A percentile compares a stretch with the other conserved stretches of the same genome.
phyloP scores from a whole-genome alignment of 495 filamentous ascomycete species.

The Corynascus novoguineensis region DNA sequence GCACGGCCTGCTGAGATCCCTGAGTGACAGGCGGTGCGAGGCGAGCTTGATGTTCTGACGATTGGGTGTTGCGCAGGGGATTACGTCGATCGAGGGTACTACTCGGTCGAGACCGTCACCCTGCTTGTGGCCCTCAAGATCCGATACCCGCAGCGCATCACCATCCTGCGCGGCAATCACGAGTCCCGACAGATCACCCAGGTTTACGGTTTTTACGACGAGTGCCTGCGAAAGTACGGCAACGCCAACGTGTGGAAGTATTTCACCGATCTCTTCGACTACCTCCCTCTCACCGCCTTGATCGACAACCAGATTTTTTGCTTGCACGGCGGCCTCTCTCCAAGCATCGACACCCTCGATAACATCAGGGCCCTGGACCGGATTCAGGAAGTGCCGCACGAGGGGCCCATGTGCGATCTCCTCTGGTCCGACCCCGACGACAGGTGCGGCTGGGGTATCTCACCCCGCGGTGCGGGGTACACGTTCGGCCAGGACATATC shows the following conservation, averaged over 20 bases:
- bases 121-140: slow-evolving; percentile 93
- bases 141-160: slow-evolving; percentile 92
- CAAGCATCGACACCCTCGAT: slow-evolving; percentile 95
- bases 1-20: slow-evolving; percentile 8
- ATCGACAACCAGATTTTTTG: slow-evolving; percentile 99
- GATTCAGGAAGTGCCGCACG: slow-evolving; percentile 97
- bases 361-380: slow-evolving; percentile 94
- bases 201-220: slow-evolving; percentile 97
- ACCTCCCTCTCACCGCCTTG: slow-evolving; percentile 92
- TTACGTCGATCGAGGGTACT: slow-evolving; percentile 95
- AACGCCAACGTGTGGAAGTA: slow-evolving; percentile 99
- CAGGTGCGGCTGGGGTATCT: slow-evolving; percentile 97
- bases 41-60: slow-evolving; percentile 14
- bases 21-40: background rate
- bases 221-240: slow-evolving; percentile 94
- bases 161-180: slow-evolving; percentile 94
- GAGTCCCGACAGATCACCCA: slow-evolving; percentile 96
- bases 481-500: slow-evolving; percentile 99
- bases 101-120: slow-evolving; percentile 93
- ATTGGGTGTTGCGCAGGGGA: slow-evolving; percentile 55
- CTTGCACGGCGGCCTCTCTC: slow-evolving; percentile 91
- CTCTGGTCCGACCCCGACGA: slow-evolving; percentile 98
- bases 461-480: slow-evolving; percentile 92
- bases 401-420: slow-evolving; percentile 97
- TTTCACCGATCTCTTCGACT: slow-evolving; percentile 99